Evolutionary conservation across 2,329 filamentous ascomycete genomes (phyloP), one percentile per base, ranked within the genome.

Genomic region (Aspergillus latus): DNA sequence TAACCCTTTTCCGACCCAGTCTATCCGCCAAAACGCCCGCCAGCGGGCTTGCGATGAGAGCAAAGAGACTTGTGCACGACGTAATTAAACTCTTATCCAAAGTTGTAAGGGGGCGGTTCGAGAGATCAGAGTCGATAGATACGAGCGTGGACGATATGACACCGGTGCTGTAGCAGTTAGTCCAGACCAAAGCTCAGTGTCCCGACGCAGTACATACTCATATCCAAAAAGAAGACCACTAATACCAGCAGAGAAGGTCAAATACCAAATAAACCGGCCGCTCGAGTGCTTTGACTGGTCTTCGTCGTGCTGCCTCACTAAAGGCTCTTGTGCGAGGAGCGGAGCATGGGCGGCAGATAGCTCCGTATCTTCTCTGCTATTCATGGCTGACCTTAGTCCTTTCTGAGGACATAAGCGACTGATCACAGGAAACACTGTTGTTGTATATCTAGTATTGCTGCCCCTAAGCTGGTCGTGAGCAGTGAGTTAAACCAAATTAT

Each of bases 101-200:
- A 1, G 80, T 85, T 5, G 78, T 79, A 43, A 82, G 66, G 8
- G 69, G 56, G 5, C 78, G 78, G 40, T 74, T 66, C 5, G 81
- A 83, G 28, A 85, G 76, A 61, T 83, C 80, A 1, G 79, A 73
- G 46, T 74, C 74, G 57, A 86, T 78, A 3, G 79, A 82, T 28
- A 86, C 77, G 54, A 86, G 76, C 1, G 82, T 85, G 1, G 82
- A 83, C 36, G 81, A 84, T 54, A 86, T 85, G 13, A 86, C 82
- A 36, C 83, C 84, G 36, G 84, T 86, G 64, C 80, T 76, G 57
- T 74, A 63, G 56, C 57, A 51, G 39, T 26, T 49, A 34, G 53
- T 51, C 66, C 50, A 68, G 57, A 8, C 16, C 40, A 21, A 13
- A 21, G 28, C 21, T 10, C 16, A 29, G 26, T 9, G 6, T 16